Conservation (phyloP, 371 early-diverging fungal genomes). For the Mucor circinelloides region DNA sequence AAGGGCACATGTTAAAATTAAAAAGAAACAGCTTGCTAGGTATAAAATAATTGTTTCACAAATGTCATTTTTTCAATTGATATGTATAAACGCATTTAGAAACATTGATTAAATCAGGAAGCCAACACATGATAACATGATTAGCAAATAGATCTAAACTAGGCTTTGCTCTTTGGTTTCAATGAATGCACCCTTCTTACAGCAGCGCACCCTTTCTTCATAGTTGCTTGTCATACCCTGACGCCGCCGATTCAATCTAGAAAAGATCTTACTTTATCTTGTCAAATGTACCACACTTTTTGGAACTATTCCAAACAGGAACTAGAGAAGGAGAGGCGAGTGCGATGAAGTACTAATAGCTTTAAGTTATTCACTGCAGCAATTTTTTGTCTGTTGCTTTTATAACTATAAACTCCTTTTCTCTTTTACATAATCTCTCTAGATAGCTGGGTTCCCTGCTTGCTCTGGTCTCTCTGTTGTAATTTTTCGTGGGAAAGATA, state of each 20-base stretch:
- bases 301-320: not conserved
- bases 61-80: not conserved
- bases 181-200: not conserved
- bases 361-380: not conserved
- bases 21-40: not conserved
- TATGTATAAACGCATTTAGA: not conserved
- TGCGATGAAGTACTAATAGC: not conserved
- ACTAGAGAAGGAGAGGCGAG: not conserved
- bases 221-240: not conserved
- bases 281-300: not conserved
- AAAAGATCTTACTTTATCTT: not conserved
- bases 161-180: not conserved
- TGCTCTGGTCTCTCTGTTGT: not conserved
- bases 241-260: not conserved
- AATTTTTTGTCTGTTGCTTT: not conserved
- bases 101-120: not conserved
- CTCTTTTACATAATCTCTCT: not conserved
- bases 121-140: not conserved
- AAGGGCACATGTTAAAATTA: not conserved
- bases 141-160: not conserved
- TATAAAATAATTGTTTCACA: not conserved
- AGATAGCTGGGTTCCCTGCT: not conserved
- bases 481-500: constrained; percentile 1
- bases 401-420: not conserved
- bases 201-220: not conserved